Evolutionary conservation across 2,329 filamentous ascomycete genomes (phyloP).

Genomic region (Cladobotryum mycophilum): DNA sequence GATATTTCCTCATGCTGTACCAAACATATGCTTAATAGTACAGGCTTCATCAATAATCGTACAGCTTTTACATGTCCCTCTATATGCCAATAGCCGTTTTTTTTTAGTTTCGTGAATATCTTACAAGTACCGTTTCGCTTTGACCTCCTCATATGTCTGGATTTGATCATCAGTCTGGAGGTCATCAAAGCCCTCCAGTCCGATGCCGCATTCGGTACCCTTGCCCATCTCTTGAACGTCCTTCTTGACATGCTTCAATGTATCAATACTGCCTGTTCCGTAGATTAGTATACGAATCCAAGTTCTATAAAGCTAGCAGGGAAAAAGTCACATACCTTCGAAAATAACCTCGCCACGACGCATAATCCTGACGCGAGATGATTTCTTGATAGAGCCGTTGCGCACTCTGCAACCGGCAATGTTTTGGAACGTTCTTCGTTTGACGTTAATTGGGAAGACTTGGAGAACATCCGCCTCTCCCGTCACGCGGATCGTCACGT

Average conservation of each 20-base stretch:
- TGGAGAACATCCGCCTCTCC: constrained; percentile 85
- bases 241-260: constrained; percentile 88
- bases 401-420: constrained; percentile 85
- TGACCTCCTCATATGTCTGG: constrained; percentile 77
- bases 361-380: constrained; percentile 63
- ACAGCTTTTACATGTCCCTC: constrained; percentile 11
- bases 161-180: constrained; percentile 78
- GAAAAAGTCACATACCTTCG: constrained; percentile 60
- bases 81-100: background rate
- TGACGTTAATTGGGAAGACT: constrained; percentile 77
- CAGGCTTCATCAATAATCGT: constrained; percentile 2
- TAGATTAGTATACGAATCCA: too few relatives aligned
- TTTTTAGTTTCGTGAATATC: constrained; percentile 3
- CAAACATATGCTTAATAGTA: background rate
- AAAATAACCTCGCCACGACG: constrained; percentile 66
- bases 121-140: constrained; percentile 60
- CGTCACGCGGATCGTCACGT: constrained; percentile 61
- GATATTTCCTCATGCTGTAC: too few relatives aligned
- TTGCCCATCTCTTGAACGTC: constrained; percentile 85
- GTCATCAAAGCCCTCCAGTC: constrained; percentile 71
- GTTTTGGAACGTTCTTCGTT: constrained; percentile 60
- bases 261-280: constrained; percentile 62
- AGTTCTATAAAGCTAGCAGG: background rate
- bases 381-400: constrained; percentile 66
- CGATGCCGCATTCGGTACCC: constrained; percentile 87